Evolutionary conservation across 2,329 filamentous ascomycete species (phyloP), one percentile per base, ranked within the genome.

Genomic region (Stylonectria norvegica): DNA sequence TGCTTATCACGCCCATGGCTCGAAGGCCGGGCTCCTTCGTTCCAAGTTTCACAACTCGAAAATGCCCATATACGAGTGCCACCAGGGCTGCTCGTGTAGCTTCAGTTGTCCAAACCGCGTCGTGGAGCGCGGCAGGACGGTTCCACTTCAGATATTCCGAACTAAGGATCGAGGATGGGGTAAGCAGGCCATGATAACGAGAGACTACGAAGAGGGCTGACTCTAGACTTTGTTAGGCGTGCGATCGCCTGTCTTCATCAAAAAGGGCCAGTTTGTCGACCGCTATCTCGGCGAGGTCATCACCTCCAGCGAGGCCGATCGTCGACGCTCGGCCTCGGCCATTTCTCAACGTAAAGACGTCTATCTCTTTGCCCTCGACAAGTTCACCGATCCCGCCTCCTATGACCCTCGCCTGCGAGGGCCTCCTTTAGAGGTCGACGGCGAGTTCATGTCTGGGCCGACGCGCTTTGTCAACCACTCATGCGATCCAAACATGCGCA

Each of bases 401-500:
- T 65, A 72, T 8, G 78, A 83, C 44, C 65, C 69, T n/a, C 68
- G 78, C 1, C 69, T 85, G 0, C 68, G 71, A 4, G 75, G 72
- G 0, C 66, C 73, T 5, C 72, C 79, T 12, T 64, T 85, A 4
- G 79, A 82, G 48, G 75, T 82, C 0, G 81, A 83, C 41, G 88
- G 88, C 9, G 83, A 90, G 59, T 85, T 85, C 60, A 80, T 83
- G 70, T 86, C 86, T 1, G 86, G 86, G 0, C 85, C 86, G 0
- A 87, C 85, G 0, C 77, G 86, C 3, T 93, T 91, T 62, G 85
- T 91, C 60, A 93, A 93, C 54, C 87, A 93, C 60, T 85, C 79
- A 2, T 91, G 87, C 59, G 78, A 86, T 4, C 86, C 87, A 0
- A 91, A 90, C 55, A 75, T 89, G 56, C 73, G 84, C 11, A 87